phyloP scores from a whole-genome alignment of 768 basidiomycete genomes.

The Xanthoconium stramineum region DNA sequence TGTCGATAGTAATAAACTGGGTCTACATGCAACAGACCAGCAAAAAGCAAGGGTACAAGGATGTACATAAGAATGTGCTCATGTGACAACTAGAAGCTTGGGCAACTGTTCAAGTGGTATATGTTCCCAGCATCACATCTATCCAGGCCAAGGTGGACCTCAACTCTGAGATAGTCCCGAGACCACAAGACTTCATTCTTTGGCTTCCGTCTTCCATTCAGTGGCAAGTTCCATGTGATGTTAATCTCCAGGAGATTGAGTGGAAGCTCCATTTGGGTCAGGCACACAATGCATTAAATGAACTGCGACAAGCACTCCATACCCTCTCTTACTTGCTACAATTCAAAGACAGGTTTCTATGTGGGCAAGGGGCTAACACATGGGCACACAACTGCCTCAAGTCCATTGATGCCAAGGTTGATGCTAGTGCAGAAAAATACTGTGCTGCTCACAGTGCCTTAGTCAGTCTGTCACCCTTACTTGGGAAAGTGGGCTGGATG shows the following conservation, averaged over 20 bases:
- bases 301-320: background rate
- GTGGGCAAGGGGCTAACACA: background rate
- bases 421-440: too few species aligned
- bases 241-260: background rate
- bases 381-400: background rate
- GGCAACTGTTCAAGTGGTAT: background rate
- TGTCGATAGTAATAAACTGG: background rate
- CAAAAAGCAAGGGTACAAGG: conserved; percentile 10
- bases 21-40: conserved; percentile 23
- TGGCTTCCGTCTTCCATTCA: background rate
- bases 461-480: too few species aligned
- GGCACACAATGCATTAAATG: background rate
- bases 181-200: background rate
- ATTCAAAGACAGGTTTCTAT: background rate
- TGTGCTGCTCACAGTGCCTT: too few species aligned
- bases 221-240: background rate
- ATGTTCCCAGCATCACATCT: background rate
- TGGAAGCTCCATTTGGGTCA: background rate
- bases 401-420: background rate
- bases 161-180: background rate
- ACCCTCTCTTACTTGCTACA: background rate
- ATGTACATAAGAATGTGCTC: background rate
- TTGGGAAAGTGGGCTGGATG: too few species aligned
- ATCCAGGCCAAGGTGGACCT: background rate
- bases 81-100: background rate